Percentiles rank a stretch among this genome's conserved stretches.
Conservation (phyloP, 768 basidiomycete species). For the Epithele typhae region DNA sequence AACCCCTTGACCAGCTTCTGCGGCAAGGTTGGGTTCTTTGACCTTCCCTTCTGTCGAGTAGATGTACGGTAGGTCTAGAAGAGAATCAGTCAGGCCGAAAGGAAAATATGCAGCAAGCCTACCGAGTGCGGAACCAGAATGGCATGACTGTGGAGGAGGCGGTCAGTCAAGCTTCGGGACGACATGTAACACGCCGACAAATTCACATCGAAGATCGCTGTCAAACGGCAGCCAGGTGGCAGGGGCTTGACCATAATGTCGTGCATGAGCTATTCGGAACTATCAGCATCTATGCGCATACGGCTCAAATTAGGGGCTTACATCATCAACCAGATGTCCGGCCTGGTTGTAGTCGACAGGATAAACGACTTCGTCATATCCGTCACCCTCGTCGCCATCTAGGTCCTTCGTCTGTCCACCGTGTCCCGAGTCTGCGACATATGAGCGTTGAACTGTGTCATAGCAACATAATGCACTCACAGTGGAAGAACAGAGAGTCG, state of each 20-base stretch:
- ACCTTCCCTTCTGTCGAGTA: conserved; percentile 95
- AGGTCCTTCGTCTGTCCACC: conserved; percentile 85
- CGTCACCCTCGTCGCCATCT: conserved; percentile 77
- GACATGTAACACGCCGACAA: not conserved
- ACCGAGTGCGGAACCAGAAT: conserved; percentile 45
- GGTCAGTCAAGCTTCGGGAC: not conserved
- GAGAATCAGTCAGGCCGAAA: not conserved
- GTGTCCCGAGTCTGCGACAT: conserved; percentile 75
- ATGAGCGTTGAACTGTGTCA: too few relatives aligned
- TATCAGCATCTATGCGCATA: not conserved
- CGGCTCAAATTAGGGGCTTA: conserved; percentile 27
- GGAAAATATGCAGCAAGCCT: conserved; percentile 3
- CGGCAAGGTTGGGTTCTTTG: conserved; percentile 87
- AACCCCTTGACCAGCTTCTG: conserved; percentile 84
- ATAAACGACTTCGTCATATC: conserved; percentile 85
- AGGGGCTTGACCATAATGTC: conserved; percentile 48
- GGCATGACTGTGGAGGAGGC: conserved; percentile 34
- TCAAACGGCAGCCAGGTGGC: conserved; percentile 65
- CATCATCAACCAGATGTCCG: conserved; percentile 80
- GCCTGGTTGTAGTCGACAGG: conserved; percentile 78
- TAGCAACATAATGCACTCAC: conserved; percentile 19
- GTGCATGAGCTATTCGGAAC: conserved; percentile 32
- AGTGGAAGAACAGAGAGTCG: conserved; percentile 53
- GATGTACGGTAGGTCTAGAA: conserved; percentile 39
- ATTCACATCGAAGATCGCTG: conserved; percentile 52